Evolutionary conservation across 345 rosid species (phyloP).

Genomic region (Boechera stricta): DNA sequence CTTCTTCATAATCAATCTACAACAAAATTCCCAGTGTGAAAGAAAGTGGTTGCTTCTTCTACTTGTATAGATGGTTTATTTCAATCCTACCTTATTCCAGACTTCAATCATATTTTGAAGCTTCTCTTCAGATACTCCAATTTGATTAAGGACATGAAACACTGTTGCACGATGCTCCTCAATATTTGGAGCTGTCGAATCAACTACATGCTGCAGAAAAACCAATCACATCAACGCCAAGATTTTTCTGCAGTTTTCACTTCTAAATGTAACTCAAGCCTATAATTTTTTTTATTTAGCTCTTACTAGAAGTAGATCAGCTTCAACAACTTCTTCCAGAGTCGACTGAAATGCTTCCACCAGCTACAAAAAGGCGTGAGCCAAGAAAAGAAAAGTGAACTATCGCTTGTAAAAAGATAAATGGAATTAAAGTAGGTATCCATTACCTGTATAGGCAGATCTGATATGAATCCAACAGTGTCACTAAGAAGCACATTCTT

Average conservation of each 20-base stretch:
- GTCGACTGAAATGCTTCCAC: slow-evolving; percentile 97
- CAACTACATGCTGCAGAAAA: slow-evolving; percentile 76
- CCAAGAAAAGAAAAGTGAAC: slow-evolving; percentile 15
- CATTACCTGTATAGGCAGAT: slow-evolving; percentile 87
- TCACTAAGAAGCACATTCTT: slow-evolving; percentile 86
- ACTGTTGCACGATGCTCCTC: slow-evolving; percentile 89
- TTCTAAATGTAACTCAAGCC: not conserved
- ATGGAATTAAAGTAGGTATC: slow-evolving; percentile 20
- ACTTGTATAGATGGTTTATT: slow-evolving; percentile 5
- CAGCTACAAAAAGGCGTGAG: slow-evolving; percentile 49
- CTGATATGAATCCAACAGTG: slow-evolving; percentile 97
- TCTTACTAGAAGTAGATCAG: slow-evolving; percentile 88
- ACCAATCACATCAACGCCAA: slow-evolving; percentile 14
- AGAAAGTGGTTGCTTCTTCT: not conserved
- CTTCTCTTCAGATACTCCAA: slow-evolving; percentile 90
- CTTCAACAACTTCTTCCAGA: slow-evolving; percentile 92
- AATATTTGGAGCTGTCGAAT: slow-evolving; percentile 89
- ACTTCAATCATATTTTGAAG: slow-evolving; percentile 85
- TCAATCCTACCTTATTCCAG: slow-evolving; percentile 78
- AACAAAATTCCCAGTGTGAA: not conserved
- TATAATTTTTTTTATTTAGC: not conserved
- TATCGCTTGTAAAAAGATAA: not conserved
- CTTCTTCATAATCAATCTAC: slow-evolving; percentile 75
- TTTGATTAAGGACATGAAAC: slow-evolving; percentile 81
- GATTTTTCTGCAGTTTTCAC: not conserved